phyloP scores from a whole-genome alignment of 441 rosid genomes.

The Eutrema salsugineum region DNA sequence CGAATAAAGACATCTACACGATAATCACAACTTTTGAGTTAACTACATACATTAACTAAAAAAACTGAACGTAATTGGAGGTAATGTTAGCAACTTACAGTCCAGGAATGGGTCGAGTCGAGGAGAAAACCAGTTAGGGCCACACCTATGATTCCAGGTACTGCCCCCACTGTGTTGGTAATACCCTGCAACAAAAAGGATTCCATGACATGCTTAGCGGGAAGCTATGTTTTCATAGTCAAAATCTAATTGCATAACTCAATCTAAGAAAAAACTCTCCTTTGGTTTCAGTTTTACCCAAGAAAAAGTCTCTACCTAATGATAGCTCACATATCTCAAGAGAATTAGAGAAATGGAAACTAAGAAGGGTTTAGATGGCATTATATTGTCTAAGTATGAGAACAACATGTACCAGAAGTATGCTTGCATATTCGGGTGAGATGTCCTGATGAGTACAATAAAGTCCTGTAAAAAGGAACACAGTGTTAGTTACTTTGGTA shows the following conservation, averaged over 20 bases:
- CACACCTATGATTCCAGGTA: slow-evolving; percentile 91
- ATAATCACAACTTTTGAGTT: neutral
- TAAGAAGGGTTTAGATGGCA: neutral
- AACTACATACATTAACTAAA: neutral
- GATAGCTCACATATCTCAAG: neutral
- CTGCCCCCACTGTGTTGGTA: slow-evolving; percentile 90
- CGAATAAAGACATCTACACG: slow-evolving; percentile 69
- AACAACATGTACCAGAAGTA: slow-evolving; percentile 63
- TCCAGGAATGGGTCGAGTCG: slow-evolving; percentile 93
- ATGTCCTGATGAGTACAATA: slow-evolving; percentile 99
- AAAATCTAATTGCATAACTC: neutral
- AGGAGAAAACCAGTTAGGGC: slow-evolving; percentile 90
- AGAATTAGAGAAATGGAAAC: neutral
- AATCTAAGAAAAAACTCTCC: neutral
- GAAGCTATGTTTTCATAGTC: neutral
- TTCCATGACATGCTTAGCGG: neutral
- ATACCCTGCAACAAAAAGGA: slow-evolving; percentile 52
- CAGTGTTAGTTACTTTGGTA: neutral
- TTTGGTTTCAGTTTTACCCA: neutral
- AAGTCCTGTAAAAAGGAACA: slow-evolving; percentile 26
- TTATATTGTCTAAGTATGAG: neutral
- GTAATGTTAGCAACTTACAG: slow-evolving; percentile 54
- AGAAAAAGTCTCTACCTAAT: neutral
- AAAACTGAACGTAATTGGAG: neutral
- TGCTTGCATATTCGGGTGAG: slow-evolving; percentile 92